phyloP scores from a whole-genome alignment of 1,284 basidiomycete genomes.

The Phellinidium pouzarii region DNA sequence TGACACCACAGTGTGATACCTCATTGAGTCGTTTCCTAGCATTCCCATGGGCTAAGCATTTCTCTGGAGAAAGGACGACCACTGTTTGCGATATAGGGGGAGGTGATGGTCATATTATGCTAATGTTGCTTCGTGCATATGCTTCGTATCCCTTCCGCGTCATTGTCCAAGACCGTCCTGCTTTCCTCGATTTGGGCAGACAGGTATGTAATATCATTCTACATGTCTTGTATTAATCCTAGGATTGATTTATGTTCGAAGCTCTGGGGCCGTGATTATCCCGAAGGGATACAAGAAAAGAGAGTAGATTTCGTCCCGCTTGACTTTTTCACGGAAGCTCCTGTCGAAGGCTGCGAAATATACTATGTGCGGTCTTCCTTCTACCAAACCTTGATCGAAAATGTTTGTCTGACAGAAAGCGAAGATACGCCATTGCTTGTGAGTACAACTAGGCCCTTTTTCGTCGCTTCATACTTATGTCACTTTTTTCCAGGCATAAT shows the following conservation, averaged over 20 bases:
- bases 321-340: conserved; percentile 39
- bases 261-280: conserved; percentile 31
- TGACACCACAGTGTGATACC: background rate
- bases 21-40: conserved; percentile 22
- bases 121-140: conserved; percentile 34
- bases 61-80: conserved; percentile 25
- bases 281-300: conserved; percentile 29
- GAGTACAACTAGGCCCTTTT: background rate
- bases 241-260: too few relatives aligned
- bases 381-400: background rate
- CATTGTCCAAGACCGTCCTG: conserved; percentile 40
- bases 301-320: conserved; percentile 34
- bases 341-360: conserved; percentile 34
- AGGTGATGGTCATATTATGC: conserved; percentile 36
- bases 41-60: conserved; percentile 37
- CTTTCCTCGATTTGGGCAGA: too few relatives aligned
- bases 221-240: too few relatives aligned
- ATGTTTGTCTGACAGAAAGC: background rate
- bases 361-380: conserved; percentile 35
- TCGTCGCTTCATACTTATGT: too few relatives aligned
- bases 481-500: conserved; percentile 23
- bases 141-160: conserved; percentile 32
- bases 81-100: conserved; percentile 44
- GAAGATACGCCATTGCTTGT: background rate
- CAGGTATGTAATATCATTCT: too few relatives aligned